Evolutionary conservation across 768 basidiomycete genomes (phyloP), one percentile per base, ranked within the genome.

Genomic region (Tylopilus balloui): DNA sequence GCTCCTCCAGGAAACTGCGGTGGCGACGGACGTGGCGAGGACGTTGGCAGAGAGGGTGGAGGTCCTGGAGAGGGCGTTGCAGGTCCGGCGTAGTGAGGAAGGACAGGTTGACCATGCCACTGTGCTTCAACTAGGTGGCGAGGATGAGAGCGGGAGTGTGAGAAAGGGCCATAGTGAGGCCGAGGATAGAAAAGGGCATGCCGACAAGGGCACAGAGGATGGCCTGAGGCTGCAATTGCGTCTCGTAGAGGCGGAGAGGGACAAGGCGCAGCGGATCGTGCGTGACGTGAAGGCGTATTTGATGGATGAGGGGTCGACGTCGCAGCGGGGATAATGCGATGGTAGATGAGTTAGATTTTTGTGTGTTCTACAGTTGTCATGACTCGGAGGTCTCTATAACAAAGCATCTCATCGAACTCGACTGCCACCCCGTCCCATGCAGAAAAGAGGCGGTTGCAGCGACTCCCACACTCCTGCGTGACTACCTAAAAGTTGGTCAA

Each of bases 41-140:
- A 49, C 42, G 14, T 50, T 66, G 47, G 50, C 51, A 7, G 66
- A 64, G 40, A 51, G 63, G 9, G 64, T 68, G 8, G 59, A 52
- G 28, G 42, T 45, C 6, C 43, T 66, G 29, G 66, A 66, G 40
- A 51, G 34, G 51, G 41, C 48, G 4, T 23, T 65, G 39, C 34
- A 47, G 31, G 50, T 48, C 10, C 37, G 45, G 20, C 51, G 23
- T 13, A 29, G 10, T 1, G 32, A 12, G 13, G 48, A 31, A 25
- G 41, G 14, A 15, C 29, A n/a, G 10, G 19, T 6, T 24, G 12
- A 27, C 6, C 12, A 2, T 38, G 20, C 25, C 2, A 17, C 9
- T 1, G 15, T 32, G 6, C 34, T 7, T 15, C 25, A 7, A 25
- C 20, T 7, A 19, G 12, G 7, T 9, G 32, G 9, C 21, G 34